Evolutionary conservation across 2,329 filamentous ascomycete genomes (phyloP), one percentile per base, ranked within the genome.

Genomic region (Eurotiales sp.): DNA sequence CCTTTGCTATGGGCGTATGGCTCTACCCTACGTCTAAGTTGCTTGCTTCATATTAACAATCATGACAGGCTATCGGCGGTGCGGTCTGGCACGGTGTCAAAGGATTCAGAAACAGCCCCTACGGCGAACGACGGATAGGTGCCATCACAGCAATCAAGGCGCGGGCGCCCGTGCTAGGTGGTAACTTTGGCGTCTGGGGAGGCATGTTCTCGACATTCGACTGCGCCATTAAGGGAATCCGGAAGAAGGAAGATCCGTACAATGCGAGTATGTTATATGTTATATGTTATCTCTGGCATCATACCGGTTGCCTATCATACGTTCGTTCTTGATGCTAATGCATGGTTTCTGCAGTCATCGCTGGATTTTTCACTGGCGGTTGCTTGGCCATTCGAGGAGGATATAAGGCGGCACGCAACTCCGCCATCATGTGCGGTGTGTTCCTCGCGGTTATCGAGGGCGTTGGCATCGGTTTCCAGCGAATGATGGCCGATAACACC

Each of bases 161-260:
- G 68, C 87, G 93, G 68, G 93, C 93, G 37, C 93, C 93, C 2
- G 92, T 97, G 29, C 82, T 97, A 43, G 93, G 93, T 66, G 93
- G 93, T 65, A 99, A 99, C 79, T 99, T 97, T 64, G 92, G 92
- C 64, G 90, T 95, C 52, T 97, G 93, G 92, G 92, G 93, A 68
- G 93, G 93, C 59, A 77, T 97, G 52, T 97, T 97, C 79, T 90
- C 85, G 63, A 95, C 90, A 56, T 97, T 92, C 66, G 93, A 99
- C 76, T 99, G 93, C 77, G 88, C 91, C 19, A 88, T 96, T 56
- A 99, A 97, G 80, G 92, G 92, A 52, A 77, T 92, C 51, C 79
- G 90, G 59, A 89, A 93, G 80, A 97, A 96, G 85, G 93, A 99
- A 72, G 93, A 97, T 70, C 90, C 93, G 12, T 97, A 90, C 77